Conservation (phyloP, 1,284 basidiomycete genomes). For the Papiliotrema flavescens region DNA sequence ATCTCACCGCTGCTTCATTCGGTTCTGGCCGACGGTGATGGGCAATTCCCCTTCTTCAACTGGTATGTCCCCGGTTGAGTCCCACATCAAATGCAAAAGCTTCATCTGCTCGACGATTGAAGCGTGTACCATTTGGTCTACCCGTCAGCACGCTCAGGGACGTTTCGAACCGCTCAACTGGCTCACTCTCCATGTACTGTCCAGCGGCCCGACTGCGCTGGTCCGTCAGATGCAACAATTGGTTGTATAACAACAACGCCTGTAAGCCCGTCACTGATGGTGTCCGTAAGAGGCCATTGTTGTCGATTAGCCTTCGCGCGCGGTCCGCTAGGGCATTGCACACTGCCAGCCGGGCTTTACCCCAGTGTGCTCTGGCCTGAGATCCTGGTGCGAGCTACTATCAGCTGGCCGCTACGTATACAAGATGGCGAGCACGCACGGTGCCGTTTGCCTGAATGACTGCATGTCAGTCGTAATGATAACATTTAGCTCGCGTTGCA, state of each 20-base stretch:
- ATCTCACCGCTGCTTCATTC: slow-evolving; percentile 25
- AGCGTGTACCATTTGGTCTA: slow-evolving; percentile 27
- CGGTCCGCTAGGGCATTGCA: slow-evolving; percentile 32
- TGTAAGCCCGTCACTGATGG: slow-evolving; percentile 34
- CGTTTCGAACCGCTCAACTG: background rate
- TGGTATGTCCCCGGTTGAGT: slow-evolving; percentile 14
- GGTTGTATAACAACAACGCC: slow-evolving; percentile 28
- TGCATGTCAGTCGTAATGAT: slow-evolving; percentile 4
- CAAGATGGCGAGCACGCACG: slow-evolving; percentile 17
- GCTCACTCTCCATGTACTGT: slow-evolving; percentile 30
- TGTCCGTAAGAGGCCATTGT: slow-evolving; percentile 21
- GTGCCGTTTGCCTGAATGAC: slow-evolving; percentile 25
- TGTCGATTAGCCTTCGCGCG: slow-evolving; percentile 30
- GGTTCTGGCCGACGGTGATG: slow-evolving; percentile 10
- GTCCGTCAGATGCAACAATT: slow-evolving; percentile 30
- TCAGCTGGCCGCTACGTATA: background rate
- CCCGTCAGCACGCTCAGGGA: background rate
- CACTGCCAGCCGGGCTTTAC: slow-evolving; percentile 18
- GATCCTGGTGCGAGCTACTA: slow-evolving; percentile 22
- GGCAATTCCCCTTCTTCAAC: slow-evolving; percentile 14
- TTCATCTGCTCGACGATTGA: slow-evolving; percentile 32
- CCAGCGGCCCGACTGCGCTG: slow-evolving; percentile 9
- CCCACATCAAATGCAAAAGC: slow-evolving; percentile 29
- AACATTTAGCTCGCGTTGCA: too few species aligned
- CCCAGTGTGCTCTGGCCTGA: slow-evolving; percentile 30